phyloP scores from a whole-genome alignment of 306 rosid genomes.

The Begonia fuchsioides region DNA sequence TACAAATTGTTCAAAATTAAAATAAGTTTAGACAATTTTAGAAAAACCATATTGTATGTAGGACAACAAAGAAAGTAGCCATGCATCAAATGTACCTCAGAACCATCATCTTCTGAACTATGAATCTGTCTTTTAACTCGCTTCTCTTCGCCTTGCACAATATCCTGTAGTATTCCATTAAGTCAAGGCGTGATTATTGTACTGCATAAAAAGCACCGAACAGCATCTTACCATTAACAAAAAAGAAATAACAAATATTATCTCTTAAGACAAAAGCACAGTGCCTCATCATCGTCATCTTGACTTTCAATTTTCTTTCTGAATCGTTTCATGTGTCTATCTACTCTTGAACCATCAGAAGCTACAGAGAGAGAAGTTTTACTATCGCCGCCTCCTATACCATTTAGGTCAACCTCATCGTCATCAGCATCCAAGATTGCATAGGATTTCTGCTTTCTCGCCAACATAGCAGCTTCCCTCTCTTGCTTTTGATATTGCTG shows the following conservation, averaged over 20 bases:
- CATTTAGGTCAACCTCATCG: conserved; percentile 21
- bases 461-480: conserved; percentile 73
- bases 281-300: conserved; percentile 64
- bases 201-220: conserved; percentile 17
- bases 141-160: conserved; percentile 30
- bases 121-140: conserved; percentile 49
- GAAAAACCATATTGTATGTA: no score
- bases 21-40: no score
- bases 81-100: conserved; percentile 37
- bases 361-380: conserved; percentile 20
- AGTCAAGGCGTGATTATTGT: conserved; percentile 19
- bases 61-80: no score
- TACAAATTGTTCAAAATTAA: no score
- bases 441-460: conserved; percentile 55
- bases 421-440: conserved; percentile 64
- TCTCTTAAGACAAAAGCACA: conserved; percentile 11
- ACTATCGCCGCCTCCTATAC: conserved; percentile 4
- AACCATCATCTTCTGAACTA: conserved; percentile 40
- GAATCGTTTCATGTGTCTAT: conserved; percentile 38
- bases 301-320: conserved; percentile 53
- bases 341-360: conserved; percentile 25
- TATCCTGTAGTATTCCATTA: conserved; percentile 35
- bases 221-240: conserved; percentile 6
- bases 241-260: background rate
- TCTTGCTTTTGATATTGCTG: conserved; percentile 80